These are phyloP conservation scores for Pythium aristosporum DNA, from an alignment of 352 stramenopile genomes.

Conservation along the genomic window DNA sequence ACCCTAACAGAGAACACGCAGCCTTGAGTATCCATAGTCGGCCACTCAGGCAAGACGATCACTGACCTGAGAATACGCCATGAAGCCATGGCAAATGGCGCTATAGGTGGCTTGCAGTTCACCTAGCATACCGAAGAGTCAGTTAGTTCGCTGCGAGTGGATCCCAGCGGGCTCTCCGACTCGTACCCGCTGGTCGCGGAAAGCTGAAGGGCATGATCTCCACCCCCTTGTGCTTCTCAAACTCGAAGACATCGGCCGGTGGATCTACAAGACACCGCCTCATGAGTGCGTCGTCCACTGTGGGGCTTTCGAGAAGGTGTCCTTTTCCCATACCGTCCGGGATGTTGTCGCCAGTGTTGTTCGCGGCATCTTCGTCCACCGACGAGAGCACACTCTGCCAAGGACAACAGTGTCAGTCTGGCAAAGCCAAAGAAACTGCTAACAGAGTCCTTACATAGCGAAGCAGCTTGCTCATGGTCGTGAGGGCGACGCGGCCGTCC, in stretches of 20 bases:
- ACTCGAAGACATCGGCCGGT: slow-evolving; percentile 37
- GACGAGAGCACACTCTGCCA: slow-evolving; percentile 60
- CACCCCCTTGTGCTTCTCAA: slow-evolving; percentile 43
- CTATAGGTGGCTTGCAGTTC: slow-evolving; percentile 49
- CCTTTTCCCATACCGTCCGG: slow-evolving; percentile 16
- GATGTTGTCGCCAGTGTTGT: slow-evolving; percentile 30
- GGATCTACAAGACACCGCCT: slow-evolving; percentile 18
- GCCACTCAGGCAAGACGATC: background rate
- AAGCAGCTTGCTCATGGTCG: slow-evolving; percentile 51
- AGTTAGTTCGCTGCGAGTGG: background rate
- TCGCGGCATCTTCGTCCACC: slow-evolving; percentile 36
- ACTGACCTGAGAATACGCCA: slow-evolving; percentile 63
- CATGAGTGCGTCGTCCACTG: background rate
- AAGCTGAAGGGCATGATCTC: slow-evolving; percentile 64
- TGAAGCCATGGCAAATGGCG: slow-evolving; percentile 62
- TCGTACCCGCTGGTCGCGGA: slow-evolving; percentile 29
- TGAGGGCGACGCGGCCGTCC: slow-evolving; percentile 35
- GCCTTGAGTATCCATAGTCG: background rate
- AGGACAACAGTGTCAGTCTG: too few species aligned
- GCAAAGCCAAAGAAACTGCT: background rate
- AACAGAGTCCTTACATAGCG: slow-evolving; percentile 43
- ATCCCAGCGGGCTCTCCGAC: background rate
- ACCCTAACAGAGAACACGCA: slow-evolving; percentile 24
- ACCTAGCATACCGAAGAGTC: slow-evolving; percentile 12
- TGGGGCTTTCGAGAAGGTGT: background rate